Evolutionary conservation across 768 basidiomycete species (phyloP).

Genomic region (Mycena chlorophos): DNA sequence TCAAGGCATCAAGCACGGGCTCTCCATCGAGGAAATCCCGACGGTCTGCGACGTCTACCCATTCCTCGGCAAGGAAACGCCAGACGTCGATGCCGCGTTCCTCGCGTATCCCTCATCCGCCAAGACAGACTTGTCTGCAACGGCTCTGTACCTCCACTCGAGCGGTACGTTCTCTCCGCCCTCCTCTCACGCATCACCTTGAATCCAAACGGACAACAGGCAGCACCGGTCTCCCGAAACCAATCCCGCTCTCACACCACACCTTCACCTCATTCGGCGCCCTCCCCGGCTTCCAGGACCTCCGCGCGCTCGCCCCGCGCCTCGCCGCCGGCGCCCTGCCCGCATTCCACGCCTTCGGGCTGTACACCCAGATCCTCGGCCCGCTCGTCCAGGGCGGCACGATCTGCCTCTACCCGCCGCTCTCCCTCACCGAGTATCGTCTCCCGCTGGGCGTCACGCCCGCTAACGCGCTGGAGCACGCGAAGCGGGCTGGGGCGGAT

Average conservation of each 20-base stretch:
- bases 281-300: not conserved
- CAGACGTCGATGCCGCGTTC: slow-evolving; percentile 32
- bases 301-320: not conserved
- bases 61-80: slow-evolving; percentile 38
- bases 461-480: slow-evolving; percentile 38
- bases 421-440: slow-evolving; percentile 28
- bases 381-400: slow-evolving; percentile 28
- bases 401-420: slow-evolving; percentile 35
- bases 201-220: not conserved
- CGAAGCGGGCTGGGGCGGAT: slow-evolving; percentile 28
- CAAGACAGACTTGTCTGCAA: slow-evolving; percentile 23
- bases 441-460: slow-evolving; percentile 33
- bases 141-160: slow-evolving; percentile 42
- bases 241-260: not conserved
- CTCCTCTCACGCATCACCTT: slow-evolving; percentile 18
- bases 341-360: slow-evolving; percentile 39
- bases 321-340: slow-evolving; percentile 29
- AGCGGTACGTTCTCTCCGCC: slow-evolving; percentile 22
- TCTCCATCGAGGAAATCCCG: slow-evolving; percentile 37
- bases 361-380: slow-evolving; percentile 31
- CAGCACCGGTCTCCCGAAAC: slow-evolving; percentile 7
- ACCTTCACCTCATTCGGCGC: not conserved
- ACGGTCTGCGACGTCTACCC: slow-evolving; percentile 38
- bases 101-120: slow-evolving; percentile 26
- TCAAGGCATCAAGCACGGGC: slow-evolving; percentile 18